Percentiles rank a stretch among this genome's conserved stretches.
These are phyloP conservation scores for Aureobasidium sp. DNA, from an alignment of 2,329 filamentous ascomycete species.

Conservation along the genomic window DNA sequence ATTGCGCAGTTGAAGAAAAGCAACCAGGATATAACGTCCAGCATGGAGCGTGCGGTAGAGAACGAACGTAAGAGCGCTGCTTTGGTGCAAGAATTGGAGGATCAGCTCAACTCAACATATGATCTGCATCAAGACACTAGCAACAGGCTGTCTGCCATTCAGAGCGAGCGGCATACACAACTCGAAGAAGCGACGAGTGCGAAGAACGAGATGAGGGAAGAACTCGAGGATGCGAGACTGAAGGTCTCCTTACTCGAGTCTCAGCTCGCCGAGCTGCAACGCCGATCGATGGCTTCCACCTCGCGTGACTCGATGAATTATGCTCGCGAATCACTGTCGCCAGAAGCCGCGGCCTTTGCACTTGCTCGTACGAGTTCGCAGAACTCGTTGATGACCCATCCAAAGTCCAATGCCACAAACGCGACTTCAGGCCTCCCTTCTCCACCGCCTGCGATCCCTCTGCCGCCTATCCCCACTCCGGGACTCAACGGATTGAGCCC, in stretches of 20 bases:
- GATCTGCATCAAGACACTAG: conserved; percentile 81
- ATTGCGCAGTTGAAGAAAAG: conserved; percentile 38
- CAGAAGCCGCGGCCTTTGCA: conserved; percentile 32
- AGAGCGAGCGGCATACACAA: conserved; percentile 37
- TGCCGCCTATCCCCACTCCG: conserved; percentile 70
- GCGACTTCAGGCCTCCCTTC: conserved; percentile 73
- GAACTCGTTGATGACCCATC: conserved; percentile 19
- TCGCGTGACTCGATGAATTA: conserved; percentile 19
- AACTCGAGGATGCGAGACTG: conserved; percentile 70
- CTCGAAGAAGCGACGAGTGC: conserved; percentile 33
- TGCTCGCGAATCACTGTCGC: conserved; percentile 36
- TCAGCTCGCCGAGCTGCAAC: conserved; percentile 50
- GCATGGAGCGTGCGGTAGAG: conserved; percentile 48
- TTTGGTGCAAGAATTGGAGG: conserved; percentile 90
- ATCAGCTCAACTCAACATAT: conserved; percentile 90
- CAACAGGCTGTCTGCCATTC: conserved; percentile 71
- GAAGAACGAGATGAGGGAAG: conserved; percentile 41
- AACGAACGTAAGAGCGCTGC: conserved; percentile 86
- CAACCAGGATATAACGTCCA: conserved; percentile 49
- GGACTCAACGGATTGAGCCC: conserved; percentile 24
- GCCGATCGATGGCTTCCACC: conserved; percentile 25
- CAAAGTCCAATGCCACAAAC: conserved; percentile 60
- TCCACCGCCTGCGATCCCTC: conserved; percentile 88
- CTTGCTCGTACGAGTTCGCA: conserved; percentile 39
- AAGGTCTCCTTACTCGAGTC: conserved; percentile 69